Percentiles rank a stretch among this genome's conserved stretches.
Conservation (phyloP, 495 filamentous ascomycete genomes). For the Baudoinia panamericana region DNA sequence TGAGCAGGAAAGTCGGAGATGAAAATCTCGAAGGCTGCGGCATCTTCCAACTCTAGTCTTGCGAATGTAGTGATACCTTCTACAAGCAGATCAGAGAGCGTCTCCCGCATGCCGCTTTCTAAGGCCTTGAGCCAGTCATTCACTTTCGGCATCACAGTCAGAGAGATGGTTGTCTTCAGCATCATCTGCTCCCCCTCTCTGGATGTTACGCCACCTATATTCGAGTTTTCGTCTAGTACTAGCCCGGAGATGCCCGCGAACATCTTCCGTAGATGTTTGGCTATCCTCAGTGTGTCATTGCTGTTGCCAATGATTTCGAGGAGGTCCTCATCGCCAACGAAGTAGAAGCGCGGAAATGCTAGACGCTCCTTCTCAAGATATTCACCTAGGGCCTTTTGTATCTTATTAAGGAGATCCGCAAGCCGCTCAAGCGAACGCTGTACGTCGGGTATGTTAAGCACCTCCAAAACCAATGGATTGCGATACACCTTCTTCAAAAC, state of each 20-base stretch:
- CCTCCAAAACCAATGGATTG: slow-evolving; percentile 84
- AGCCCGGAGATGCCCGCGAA: slow-evolving; percentile 89
- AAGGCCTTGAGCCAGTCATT: slow-evolving; percentile 94
- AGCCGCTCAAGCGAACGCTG: slow-evolving; percentile 92
- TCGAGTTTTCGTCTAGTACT: slow-evolving; percentile 73
- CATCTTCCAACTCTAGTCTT: slow-evolving; percentile 50
- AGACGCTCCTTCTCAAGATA: slow-evolving; percentile 95
- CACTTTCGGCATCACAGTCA: slow-evolving; percentile 85
- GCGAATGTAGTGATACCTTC: slow-evolving; percentile 71
- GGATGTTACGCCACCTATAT: slow-evolving; percentile 79
- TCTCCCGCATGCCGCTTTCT: slow-evolving; percentile 86
- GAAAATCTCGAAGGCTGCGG: slow-evolving; percentile 56
- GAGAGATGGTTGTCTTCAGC: slow-evolving; percentile 77
- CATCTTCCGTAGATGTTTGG: slow-evolving; percentile 99
- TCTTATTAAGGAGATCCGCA: slow-evolving; percentile 92
- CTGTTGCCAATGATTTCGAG: slow-evolving; percentile 99
- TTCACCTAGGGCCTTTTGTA: slow-evolving; percentile 96
- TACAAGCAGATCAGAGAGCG: slow-evolving; percentile 76
- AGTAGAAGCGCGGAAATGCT: slow-evolving; percentile 97
- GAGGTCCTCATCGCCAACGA: slow-evolving; percentile 95
- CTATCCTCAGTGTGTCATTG: slow-evolving; percentile 87
- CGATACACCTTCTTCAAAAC: slow-evolving; percentile 99
- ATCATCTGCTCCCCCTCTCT: slow-evolving; percentile 88
- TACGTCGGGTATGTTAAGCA: slow-evolving; percentile 84
- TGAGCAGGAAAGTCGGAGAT: slow-evolving; percentile 76